Evolutionary conservation across 1,284 basidiomycete genomes (phyloP).

Genomic region (Ceratobasidium sp.): DNA sequence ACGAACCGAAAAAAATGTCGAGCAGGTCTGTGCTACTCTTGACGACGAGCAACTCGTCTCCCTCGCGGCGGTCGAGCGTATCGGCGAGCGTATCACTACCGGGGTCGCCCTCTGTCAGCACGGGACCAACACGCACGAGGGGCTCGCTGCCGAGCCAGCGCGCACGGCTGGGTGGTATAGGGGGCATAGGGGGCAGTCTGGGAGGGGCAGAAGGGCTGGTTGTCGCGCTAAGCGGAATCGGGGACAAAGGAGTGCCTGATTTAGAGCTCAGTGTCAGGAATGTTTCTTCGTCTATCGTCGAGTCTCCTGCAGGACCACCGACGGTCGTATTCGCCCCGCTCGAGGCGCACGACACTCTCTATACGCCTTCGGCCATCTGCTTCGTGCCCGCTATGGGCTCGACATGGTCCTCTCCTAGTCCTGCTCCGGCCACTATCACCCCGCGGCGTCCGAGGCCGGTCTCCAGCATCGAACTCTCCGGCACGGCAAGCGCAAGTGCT

Average conservation of each 20-base stretch:
- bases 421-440: background rate
- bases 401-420: constrained; percentile 20
- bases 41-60: constrained; percentile 1
- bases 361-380: constrained; percentile 43
- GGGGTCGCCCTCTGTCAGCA: constrained; percentile 2
- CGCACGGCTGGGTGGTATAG: background rate
- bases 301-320: background rate
- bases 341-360: constrained; percentile 25
- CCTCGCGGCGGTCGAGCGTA: constrained; percentile 30
- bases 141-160: constrained; percentile 29
- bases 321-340: constrained; percentile 22
- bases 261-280: constrained; percentile 9
- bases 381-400: constrained; percentile 36
- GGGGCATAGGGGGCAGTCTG: constrained; percentile 10
- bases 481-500: constrained; percentile 30
- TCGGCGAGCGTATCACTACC: constrained; percentile 21
- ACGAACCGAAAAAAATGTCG: background rate
- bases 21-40: constrained; percentile 16
- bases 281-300: background rate
- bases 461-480: constrained; percentile 39
- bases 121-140: background rate
- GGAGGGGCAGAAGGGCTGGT: constrained; percentile 31
- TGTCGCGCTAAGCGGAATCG: constrained; percentile 21
- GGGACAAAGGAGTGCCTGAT: constrained; percentile 36
- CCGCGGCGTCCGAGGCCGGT: constrained; percentile 40